Evolutionary conservation across 2,329 filamentous ascomycete genomes (phyloP).

Genomic region (Tolypocladium amazonense): DNA sequence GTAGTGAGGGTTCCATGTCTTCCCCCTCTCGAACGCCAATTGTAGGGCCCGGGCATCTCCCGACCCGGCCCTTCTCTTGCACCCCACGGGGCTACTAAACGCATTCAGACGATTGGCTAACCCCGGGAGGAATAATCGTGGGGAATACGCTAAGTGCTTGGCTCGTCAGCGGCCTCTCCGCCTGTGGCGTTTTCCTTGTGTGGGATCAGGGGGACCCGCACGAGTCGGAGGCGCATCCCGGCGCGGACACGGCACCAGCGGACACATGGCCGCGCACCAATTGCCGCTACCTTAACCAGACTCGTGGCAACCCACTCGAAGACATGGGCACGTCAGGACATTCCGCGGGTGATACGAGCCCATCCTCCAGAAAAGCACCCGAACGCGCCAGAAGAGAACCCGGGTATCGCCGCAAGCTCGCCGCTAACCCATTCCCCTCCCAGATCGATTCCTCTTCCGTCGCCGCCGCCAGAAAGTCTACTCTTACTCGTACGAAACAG

Average conservation of each 20-base stretch:
- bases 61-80: background rate
- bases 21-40: background rate
- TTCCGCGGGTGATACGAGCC: background rate
- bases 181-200: background rate
- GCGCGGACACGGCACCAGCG: background rate
- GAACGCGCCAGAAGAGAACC: background rate
- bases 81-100: background rate
- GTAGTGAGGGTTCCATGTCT: background rate
- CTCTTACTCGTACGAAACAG: background rate
- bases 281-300: background rate
- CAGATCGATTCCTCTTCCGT: background rate
- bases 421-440: background rate
- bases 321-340: background rate
- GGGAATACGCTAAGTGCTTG: background rate
- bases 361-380: background rate
- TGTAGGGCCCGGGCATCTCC: background rate
- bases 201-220: background rate
- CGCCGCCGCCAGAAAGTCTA: background rate
- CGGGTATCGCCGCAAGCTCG: background rate
- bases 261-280: background rate
- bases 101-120: background rate
- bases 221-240: background rate
- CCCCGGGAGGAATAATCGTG: background rate
- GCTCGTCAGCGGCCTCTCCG: background rate
- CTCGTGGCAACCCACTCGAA: background rate